These are phyloP conservation scores for Acephala macrosclerotiorum DNA, from an alignment of 2,329 filamentous ascomycete genomes.

Conservation along the genomic window DNA sequence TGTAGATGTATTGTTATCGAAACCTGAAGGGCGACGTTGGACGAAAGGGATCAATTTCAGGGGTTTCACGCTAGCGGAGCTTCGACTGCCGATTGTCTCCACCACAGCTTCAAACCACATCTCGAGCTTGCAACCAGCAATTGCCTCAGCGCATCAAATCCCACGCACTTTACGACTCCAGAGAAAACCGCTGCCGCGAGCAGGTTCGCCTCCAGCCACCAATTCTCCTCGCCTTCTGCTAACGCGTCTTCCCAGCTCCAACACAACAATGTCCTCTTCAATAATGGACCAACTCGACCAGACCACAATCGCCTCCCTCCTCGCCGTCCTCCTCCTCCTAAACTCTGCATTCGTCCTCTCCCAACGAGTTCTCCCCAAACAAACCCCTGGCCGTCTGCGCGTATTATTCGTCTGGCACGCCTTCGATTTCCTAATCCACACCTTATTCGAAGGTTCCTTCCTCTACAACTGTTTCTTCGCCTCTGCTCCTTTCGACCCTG, in stretches of 20 bases:
- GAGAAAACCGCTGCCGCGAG: background rate
- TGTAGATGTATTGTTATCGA: no score
- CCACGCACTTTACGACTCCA: background rate
- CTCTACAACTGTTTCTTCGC: slow-evolving; percentile 94
- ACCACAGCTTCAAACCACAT: background rate
- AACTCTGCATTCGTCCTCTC: slow-evolving; percentile 58
- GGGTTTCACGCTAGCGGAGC: background rate
- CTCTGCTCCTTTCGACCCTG: slow-evolving; percentile 50
- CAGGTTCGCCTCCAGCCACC: background rate
- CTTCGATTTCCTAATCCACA: slow-evolving; percentile 91
- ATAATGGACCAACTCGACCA: slow-evolving; percentile 58
- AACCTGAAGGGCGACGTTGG: no score
- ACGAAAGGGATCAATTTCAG: background rate
- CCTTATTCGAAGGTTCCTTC: slow-evolving; percentile 89
- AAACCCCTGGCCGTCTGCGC: slow-evolving; percentile 61
- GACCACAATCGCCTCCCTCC: slow-evolving; percentile 66
- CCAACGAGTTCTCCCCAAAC: slow-evolving; percentile 47
- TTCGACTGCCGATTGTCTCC: background rate
- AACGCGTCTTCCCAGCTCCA: background rate
- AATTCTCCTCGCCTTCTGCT: background rate
- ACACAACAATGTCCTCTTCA: slow-evolving; percentile 11
- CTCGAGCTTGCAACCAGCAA: no score
- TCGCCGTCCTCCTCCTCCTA: slow-evolving; percentile 61
- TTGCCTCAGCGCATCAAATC: background rate
- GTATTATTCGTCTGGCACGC: slow-evolving; percentile 96